Evolutionary conservation across 2,329 filamentous ascomycete species (phyloP).

Genomic region (Aureobasidium melanogenum): DNA sequence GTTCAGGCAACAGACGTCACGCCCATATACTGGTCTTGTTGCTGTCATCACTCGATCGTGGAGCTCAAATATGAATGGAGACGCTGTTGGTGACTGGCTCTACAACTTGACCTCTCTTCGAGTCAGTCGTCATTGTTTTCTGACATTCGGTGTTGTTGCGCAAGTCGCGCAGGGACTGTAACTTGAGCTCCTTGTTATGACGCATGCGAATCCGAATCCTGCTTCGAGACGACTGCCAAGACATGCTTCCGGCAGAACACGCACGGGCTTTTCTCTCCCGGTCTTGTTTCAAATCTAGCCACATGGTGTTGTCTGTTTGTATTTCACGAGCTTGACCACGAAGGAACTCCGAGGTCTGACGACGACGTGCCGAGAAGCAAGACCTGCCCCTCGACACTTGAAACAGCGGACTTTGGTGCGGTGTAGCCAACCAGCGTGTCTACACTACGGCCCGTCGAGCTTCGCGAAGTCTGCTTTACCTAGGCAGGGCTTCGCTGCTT

Average conservation of each 20-base stretch:
- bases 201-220: not conserved
- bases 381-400: not conserved
- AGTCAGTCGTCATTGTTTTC: not conserved
- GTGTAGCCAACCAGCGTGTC: not conserved
- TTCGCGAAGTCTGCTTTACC: not conserved
- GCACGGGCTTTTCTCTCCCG: not conserved
- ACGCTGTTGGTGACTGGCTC: not conserved
- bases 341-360: not conserved
- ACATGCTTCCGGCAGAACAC: not conserved
- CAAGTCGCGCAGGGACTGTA: not conserved
- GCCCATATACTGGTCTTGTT: not conserved
- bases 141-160: not conserved
- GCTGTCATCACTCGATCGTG: not conserved
- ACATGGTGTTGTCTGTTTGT: not conserved
- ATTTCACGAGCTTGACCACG: not conserved
- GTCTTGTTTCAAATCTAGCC: not conserved
- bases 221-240: not conserved
- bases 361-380: not conserved
- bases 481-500: not conserved
- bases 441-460: not conserved
- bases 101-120: not conserved
- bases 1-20: not conserved
- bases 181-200: not conserved
- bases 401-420: not conserved
- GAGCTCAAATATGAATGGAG: not conserved